Base-by-base conservation (phyloP, 2,329 filamentous ascomycete species). In the Cytospora chrysosperma region DNA sequence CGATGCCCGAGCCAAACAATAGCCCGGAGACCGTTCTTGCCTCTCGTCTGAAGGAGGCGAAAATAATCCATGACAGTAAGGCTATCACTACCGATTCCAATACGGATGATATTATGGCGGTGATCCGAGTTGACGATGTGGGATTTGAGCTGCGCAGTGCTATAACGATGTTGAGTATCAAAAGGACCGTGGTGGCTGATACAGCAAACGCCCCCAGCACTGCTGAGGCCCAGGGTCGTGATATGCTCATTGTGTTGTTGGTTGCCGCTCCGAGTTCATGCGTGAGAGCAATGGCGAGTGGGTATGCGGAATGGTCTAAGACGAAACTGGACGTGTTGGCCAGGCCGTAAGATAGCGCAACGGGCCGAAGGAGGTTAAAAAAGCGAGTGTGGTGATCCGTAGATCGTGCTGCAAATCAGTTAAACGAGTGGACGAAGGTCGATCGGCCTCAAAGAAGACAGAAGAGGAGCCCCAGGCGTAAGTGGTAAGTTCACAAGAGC, bases 111-210 rank as follows among this genome's bases (percentile, higher is more conserved):
- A 78, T 69, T 21, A 77, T 72, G 10, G 78, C 77, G 1, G 77
- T 71, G 37, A 69, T 70, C 62, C 70, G 71, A 5, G 77, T 74
- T 7, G 74, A 63, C 3, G 71, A 71, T 28, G 71, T 67, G 43
- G 71, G 70, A 52, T 68, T 63, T 52, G 69, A 72, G 50, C 74
- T 64, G 59, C 72, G 75, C 13, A 71, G 69, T 21, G 78, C 77
- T 37, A 81, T 71, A 51, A 80, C 71, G 34, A 76, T 71, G 34
- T 81, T 75, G 27, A 82, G 69, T 47, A 74, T 75, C 27, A 81
- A 57, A 15, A 76, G 70, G 17, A 77, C 75, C 5, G 74, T 68
- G 4, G 79, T 80, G 12, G 78, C 73, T 21, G 78, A 68, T 17
- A 75, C 67, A 27, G 79, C 75, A 47, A 75, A 51, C 26, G 69